These are phyloP conservation scores for Candida oleophila DNA, from an alignment of 805 yeast genomes.

Conservation along the genomic window DNA sequence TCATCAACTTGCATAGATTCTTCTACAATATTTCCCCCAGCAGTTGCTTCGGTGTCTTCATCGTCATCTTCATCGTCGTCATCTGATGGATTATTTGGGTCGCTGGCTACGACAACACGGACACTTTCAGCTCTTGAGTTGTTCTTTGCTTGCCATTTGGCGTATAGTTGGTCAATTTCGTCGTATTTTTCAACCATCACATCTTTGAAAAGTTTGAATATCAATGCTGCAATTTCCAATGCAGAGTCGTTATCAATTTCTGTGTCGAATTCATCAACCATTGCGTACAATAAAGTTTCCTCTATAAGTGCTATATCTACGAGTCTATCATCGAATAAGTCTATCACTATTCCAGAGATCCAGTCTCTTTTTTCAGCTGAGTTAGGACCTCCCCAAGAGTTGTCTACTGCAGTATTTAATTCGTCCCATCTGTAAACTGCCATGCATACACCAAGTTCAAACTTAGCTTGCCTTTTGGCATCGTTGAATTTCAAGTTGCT, in stretches of 20 bases:
- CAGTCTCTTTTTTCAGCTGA: constrained; percentile 92
- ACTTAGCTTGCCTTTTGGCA: constrained; percentile 74
- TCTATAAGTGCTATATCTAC: constrained; percentile 82
- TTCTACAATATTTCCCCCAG: constrained; percentile 15
- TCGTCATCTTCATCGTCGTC: constrained; percentile 48
- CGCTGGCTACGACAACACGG: constrained; percentile 51
- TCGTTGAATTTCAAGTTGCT: constrained; percentile 45
- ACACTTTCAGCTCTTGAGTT: constrained; percentile 25
- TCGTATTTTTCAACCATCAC: constrained; percentile 53
- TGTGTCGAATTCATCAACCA: constrained; percentile 94
- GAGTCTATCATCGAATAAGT: constrained; percentile 62
- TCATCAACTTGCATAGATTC: constrained; percentile 36
- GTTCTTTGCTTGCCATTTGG: constrained; percentile 57
- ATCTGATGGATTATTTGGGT: constrained; percentile 61
- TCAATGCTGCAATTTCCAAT: constrained; percentile 62
- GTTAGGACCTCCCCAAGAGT: constrained; percentile 94
- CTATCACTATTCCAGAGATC: constrained; percentile 82
- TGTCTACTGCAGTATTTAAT: constrained; percentile 82
- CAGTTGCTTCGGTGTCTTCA: constrained; percentile 42
- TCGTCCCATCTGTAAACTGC: constrained; percentile 89
- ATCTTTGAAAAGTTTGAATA: constrained; percentile 66
- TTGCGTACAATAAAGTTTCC: constrained; percentile 79
- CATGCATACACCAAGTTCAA: constrained; percentile 93
- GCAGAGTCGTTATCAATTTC: constrained; percentile 89
- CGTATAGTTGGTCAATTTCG: constrained; percentile 58